Evolutionary conservation across 2,329 filamentous ascomycete genomes (phyloP).

Genomic region (Penicillium verrucosum): DNA sequence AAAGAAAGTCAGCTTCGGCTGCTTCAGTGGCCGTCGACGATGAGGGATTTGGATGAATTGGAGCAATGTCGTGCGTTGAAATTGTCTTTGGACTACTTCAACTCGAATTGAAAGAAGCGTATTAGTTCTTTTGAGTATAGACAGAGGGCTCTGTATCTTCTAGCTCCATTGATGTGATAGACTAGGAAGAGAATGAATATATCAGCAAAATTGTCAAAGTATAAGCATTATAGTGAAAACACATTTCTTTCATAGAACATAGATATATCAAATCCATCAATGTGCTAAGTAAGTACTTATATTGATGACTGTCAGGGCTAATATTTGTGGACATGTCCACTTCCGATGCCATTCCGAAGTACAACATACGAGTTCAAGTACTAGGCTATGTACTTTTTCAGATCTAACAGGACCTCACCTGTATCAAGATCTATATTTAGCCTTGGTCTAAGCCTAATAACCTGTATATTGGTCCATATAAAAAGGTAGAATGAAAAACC

Average conservation of each 20-base stretch:
- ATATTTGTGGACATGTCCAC: neutral
- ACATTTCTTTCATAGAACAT: neutral
- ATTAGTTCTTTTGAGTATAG: neutral
- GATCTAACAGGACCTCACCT: neutral
- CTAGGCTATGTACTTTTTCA: neutral
- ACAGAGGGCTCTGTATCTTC: neutral
- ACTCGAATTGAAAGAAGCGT: neutral
- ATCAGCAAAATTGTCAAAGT: too few relatives aligned
- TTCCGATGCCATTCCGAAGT: neutral
- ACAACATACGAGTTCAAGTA: neutral
- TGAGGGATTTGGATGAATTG: slow-evolving; percentile 13
- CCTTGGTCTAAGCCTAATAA: neutral
- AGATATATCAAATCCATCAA: neutral
- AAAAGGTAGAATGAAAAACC: neutral
- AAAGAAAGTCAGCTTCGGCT: slow-evolving; percentile 7
- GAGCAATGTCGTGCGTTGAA: slow-evolving; percentile 16
- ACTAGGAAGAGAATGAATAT: neutral
- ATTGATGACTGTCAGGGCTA: neutral
- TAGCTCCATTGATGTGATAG: neutral
- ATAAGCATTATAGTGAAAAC: neutral
- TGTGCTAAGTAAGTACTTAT: too few relatives aligned
- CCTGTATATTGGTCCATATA: neutral
- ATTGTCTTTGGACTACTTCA: slow-evolving; percentile 11
- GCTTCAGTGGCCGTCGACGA: slow-evolving; percentile 19
- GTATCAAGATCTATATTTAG: neutral